A percentile compares a stretch with the other conserved stretches of the same genome.
Conservation (phyloP, 2,329 filamentous ascomycete species). For the Tolypocladium tropicale region DNA sequence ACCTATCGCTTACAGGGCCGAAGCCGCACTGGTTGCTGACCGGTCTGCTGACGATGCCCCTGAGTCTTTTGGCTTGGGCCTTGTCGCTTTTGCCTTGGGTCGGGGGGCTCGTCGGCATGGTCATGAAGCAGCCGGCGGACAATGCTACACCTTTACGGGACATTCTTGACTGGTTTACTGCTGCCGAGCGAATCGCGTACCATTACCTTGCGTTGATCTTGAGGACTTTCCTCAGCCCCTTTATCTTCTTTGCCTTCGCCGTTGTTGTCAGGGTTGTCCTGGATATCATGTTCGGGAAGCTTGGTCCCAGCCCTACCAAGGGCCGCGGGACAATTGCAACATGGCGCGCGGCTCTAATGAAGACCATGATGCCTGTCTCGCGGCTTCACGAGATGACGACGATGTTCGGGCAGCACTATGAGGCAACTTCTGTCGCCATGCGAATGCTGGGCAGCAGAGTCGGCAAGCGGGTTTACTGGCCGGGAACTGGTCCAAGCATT, state of each 20-base stretch:
- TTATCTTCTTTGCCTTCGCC: conserved; percentile 32
- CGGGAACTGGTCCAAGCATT: conserved; percentile 41
- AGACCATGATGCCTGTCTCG: conserved; percentile 30
- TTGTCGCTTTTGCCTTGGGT: conserved; percentile 35
- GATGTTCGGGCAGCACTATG: conserved; percentile 45
- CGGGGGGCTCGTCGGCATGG: conserved; percentile 32
- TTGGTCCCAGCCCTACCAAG: conserved; percentile 19
- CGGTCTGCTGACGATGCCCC: conserved; percentile 30
- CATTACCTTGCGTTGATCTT: conserved; percentile 38
- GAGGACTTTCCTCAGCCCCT: conserved; percentile 27
- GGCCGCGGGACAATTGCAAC: conserved; percentile 24
- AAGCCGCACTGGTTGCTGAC: conserved; percentile 34
- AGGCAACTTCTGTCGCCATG: conserved; percentile 39
- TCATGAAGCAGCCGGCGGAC: conserved; percentile 23
- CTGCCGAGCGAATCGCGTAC: conserved; percentile 32
- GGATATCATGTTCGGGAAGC: conserved; percentile 27
- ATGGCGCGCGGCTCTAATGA: conserved; percentile 34
- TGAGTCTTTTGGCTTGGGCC: conserved; percentile 27
- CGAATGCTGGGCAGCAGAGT: conserved; percentile 41
- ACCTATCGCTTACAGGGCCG: conserved; percentile 27
- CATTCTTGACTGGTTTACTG: conserved; percentile 39
- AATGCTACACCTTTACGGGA: conserved; percentile 24
- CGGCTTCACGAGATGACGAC: conserved; percentile 36
- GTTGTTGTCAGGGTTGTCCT: conserved; percentile 28
- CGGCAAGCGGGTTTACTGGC: conserved; percentile 46